Conservation (phyloP, 2,329 filamentous ascomycete species). For the Chalara sp. region DNA sequence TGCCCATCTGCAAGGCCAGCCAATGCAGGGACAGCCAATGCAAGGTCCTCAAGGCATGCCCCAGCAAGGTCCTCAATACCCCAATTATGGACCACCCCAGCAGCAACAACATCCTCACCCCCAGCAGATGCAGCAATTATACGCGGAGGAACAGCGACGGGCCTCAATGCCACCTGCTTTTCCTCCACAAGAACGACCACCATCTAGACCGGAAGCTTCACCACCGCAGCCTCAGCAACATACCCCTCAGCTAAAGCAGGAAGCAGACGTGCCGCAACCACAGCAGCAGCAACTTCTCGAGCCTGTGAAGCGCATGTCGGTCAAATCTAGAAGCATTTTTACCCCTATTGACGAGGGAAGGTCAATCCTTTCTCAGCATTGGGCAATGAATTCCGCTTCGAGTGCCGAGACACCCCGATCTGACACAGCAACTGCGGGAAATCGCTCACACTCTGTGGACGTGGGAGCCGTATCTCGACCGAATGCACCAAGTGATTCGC, state of each 20-base stretch:
- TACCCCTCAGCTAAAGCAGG: conserved; percentile 28
- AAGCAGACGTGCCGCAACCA: conserved; percentile 40
- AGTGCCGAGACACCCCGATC: conserved; percentile 24
- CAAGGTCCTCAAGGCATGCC: conserved; percentile 22
- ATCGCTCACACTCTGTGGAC: conserved; percentile 60
- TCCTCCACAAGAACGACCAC: conserved; percentile 49
- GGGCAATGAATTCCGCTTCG: conserved; percentile 53
- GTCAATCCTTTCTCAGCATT: conserved; percentile 81
- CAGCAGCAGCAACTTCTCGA: conserved; percentile 43
- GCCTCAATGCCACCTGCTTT: conserved; percentile 68
- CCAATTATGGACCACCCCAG: conserved; percentile 31
- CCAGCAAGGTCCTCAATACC: conserved; percentile 25
- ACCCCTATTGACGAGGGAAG: conserved; percentile 93
- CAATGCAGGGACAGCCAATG: conserved; percentile 29
- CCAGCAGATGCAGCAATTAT: conserved; percentile 55
- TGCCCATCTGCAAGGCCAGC: conserved; percentile 20
- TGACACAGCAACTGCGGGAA: conserved; percentile 32
- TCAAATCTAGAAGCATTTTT: conserved; percentile 71
- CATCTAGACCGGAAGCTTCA: conserved; percentile 42
- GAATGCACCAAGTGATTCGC: conserved; percentile 46
- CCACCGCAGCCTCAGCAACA: conserved; percentile 54
- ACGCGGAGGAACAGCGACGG: conserved; percentile 69
- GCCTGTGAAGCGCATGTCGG: conserved; percentile 42
- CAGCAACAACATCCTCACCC: conserved; percentile 31
- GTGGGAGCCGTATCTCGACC: conserved; percentile 47